These are phyloP conservation scores for Fistulinella staudtii DNA, from an alignment of 1,284 basidiomycete species.

Conservation along the genomic window DNA sequence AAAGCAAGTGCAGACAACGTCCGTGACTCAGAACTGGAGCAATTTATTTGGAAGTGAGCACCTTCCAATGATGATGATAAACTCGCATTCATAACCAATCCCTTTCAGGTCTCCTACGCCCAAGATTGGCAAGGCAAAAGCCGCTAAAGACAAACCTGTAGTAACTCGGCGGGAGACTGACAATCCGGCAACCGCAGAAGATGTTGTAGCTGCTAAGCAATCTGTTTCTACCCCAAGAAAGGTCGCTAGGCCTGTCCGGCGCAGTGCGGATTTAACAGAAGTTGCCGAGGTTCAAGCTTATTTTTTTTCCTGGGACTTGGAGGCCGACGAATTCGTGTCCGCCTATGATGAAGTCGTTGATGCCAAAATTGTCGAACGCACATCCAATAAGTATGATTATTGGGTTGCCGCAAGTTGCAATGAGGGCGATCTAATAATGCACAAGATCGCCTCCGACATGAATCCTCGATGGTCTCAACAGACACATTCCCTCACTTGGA, in stretches of 20 bases:
- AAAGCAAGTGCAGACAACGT: slow-evolving; percentile 67
- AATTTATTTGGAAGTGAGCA: slow-evolving; percentile 76
- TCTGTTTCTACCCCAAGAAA: slow-evolving; percentile 14
- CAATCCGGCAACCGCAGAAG: slow-evolving; percentile 3
- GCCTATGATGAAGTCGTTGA: slow-evolving; percentile 65
- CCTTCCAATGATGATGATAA: neutral
- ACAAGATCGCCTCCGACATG: slow-evolving; percentile 67
- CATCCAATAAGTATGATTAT: slow-evolving; percentile 47
- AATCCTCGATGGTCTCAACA: slow-evolving; percentile 67
- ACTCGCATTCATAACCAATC: slow-evolving; percentile 25
- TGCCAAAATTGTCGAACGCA: slow-evolving; percentile 63
- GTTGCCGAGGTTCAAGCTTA: slow-evolving; percentile 47
- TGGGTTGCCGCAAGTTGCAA: slow-evolving; percentile 60
- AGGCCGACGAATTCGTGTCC: slow-evolving; percentile 61
- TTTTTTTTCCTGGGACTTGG: slow-evolving; percentile 74
- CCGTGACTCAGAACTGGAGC: slow-evolving; percentile 63
- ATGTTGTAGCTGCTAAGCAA: slow-evolving; percentile 8
- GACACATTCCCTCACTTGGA: slow-evolving; percentile 81
- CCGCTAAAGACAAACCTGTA: slow-evolving; percentile 16
- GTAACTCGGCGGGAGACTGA: slow-evolving; percentile 17
- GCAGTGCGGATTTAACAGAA: slow-evolving; percentile 23
- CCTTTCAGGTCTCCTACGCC: slow-evolving; percentile 36
- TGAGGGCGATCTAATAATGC: slow-evolving; percentile 52
- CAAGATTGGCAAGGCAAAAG: slow-evolving; percentile 26
- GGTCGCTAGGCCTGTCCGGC: slow-evolving; percentile 8